Evolutionary conservation across 257 asterid genomes (phyloP).

Genomic region (Hygrophila difformis): DNA sequence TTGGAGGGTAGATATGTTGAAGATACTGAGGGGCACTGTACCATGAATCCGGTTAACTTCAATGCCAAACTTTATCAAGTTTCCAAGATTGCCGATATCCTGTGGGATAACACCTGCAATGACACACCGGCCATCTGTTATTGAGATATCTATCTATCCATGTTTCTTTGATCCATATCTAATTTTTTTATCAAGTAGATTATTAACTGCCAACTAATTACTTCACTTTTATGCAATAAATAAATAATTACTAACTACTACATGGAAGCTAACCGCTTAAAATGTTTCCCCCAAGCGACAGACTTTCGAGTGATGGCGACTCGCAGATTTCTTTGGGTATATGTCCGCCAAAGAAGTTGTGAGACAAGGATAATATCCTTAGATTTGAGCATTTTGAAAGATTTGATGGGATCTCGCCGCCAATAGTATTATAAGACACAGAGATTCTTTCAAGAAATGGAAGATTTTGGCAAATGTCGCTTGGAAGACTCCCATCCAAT

Average conservation of each 20-base stretch:
- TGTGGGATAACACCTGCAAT: slow-evolving; percentile 10
- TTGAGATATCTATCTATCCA: too few relatives aligned
- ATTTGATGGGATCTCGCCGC: slow-evolving; percentile 12
- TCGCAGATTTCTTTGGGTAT: slow-evolving; percentile 11
- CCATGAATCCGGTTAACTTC: background rate
- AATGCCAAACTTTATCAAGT: background rate
- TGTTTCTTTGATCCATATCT: too few relatives aligned
- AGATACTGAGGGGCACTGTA: background rate
- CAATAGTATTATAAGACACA: background rate
- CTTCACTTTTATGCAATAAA: too few relatives aligned
- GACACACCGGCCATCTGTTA: too few relatives aligned
- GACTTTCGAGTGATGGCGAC: background rate
- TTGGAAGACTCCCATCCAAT: slow-evolving; percentile 13
- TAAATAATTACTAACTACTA: too few relatives aligned
- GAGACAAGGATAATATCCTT: background rate
- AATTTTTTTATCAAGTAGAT: too few relatives aligned
- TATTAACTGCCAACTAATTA: too few relatives aligned
- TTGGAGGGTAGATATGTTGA: slow-evolving; percentile 17
- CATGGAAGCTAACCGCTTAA: background rate
- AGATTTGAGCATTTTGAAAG: slow-evolving; percentile 8
- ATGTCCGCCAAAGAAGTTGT: slow-evolving; percentile 9
- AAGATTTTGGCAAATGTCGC: background rate
- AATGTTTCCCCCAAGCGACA: slow-evolving; percentile 6
- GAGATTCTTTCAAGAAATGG: background rate
- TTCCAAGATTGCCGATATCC: slow-evolving; percentile 12